These are phyloP conservation scores for Kickxella alabastrina DNA, from an alignment of 192 early-diverging fungal species.

Conservation along the genomic window DNA sequence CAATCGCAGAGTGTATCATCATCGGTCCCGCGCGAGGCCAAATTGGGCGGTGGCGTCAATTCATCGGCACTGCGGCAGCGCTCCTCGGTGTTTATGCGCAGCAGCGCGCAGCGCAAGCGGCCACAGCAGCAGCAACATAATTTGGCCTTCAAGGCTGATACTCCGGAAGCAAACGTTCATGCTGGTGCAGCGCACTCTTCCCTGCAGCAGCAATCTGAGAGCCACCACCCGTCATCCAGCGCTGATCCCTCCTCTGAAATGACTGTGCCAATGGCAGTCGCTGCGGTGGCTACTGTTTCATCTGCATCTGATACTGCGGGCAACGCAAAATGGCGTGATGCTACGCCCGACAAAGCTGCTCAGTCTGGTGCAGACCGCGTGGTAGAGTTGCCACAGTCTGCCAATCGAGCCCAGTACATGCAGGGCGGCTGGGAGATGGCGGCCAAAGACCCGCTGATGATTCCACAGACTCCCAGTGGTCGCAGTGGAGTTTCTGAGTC, in stretches of 20 bases:
- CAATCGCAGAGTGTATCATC: conserved; percentile 17
- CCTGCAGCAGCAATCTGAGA: too few species aligned
- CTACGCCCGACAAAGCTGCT: background rate
- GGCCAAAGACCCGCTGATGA: background rate
- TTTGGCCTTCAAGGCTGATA: background rate
- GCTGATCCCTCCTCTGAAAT: background rate
- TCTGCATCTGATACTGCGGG: too few species aligned
- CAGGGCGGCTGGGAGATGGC: conserved; percentile 2
- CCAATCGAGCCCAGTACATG: conserved; percentile 8
- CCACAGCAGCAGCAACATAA: conserved; percentile 5
- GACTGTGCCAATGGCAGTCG: conserved; percentile 3
- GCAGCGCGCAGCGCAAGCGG: conserved; percentile 17
- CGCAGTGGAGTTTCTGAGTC: conserved; percentile 27
- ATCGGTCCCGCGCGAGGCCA: conserved; percentile 28
- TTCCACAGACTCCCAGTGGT: background rate
- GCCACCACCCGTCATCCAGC: too few species aligned
- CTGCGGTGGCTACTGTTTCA: background rate
- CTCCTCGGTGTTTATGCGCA: conserved; percentile 25
- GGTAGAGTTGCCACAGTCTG: conserved; percentile 26
- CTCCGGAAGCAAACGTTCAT: background rate
- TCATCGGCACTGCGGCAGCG: conserved; percentile 1
- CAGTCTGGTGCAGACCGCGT: conserved; percentile 7
- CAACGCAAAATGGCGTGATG: conserved; percentile 4
- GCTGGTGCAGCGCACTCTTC: too few species aligned
- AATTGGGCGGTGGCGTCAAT: conserved; percentile 1